Base-by-base conservation (phyloP, 2,329 filamentous ascomycete genomes). In the Coleophoma cylindrospora region DNA sequence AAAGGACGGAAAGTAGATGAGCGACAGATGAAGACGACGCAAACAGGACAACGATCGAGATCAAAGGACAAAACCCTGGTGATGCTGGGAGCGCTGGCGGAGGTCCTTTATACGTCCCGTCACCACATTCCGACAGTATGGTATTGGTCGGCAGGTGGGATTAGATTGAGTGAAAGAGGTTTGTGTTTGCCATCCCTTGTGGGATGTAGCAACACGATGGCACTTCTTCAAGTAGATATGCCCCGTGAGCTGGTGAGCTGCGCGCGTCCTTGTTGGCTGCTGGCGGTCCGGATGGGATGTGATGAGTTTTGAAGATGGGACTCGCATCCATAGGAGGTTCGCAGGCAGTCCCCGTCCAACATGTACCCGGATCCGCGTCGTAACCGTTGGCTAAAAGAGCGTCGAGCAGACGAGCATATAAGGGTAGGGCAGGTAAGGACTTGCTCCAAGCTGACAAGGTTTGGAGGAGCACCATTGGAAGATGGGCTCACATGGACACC, bases 111-210 rank as follows among this genome's bases (percentile, higher is more conserved):
- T 64, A 64, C 22, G 46, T 36, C 22, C 53, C 50, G 57, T 63
- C 55, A 57, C 56, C 61, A 59, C 55, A 63, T 64, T 57, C 61
- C 62, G 59, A 61, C 50, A 52, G 43, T 53, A 51, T 50, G 60
- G 62, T 61, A 27, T 41, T 41, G 40, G 40, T 58, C 58, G 48
- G 52, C 47, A 51, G 56, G 50, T 53, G 55, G 53, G 57, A 47
- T 57, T 61, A 62, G 51, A 60, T 56, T 60, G 55, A 55, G 47
- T 48, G 27, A 44, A 33, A 14, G 21, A 12, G 41, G 41, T 57
- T 53, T 53, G 59, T 63, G 58, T 61, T 63, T 62, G 60, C 57
- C 58, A 61, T 61, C 45, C 53, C 54, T 53, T 46, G 50, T 56
- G 49, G 54, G 57, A 59, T 54, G 56, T 53, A 54, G 57, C 53